Percentiles rank a stretch among this genome's conserved stretches.
These are phyloP conservation scores for Cyclotella choctawhatcheeana DNA, from an alignment of 108 stramenopile species.

Conservation along the genomic window DNA sequence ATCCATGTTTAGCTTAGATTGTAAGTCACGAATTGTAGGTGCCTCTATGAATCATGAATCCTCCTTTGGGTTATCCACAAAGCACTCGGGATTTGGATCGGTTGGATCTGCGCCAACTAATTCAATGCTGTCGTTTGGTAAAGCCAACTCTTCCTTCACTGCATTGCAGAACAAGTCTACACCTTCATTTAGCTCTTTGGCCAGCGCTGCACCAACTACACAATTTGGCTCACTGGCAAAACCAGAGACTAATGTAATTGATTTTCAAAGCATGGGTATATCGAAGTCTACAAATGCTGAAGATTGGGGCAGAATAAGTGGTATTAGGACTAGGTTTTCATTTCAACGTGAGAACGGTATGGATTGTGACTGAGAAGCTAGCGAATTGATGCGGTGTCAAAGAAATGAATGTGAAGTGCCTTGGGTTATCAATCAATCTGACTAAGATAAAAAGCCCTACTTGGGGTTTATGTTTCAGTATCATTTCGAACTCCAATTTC, in stretches of 20 bases:
- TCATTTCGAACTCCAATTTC: too few species aligned
- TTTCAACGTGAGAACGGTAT: conserved; percentile 5
- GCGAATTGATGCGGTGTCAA: too few species aligned
- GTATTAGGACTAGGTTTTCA: not conserved
- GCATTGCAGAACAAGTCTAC: not conserved
- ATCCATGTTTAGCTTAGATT: not conserved
- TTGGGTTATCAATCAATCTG: too few species aligned
- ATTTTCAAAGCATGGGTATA: not conserved
- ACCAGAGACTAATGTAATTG: not conserved
- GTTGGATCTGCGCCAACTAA: not conserved
- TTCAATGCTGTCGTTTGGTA: not conserved
- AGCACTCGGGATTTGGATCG: not conserved
- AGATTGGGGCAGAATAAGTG: not conserved
- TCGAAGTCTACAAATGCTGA: not conserved
- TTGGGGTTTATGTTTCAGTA: too few species aligned
- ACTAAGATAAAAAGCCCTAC: too few species aligned
- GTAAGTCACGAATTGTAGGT: too few species aligned
- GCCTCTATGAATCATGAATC: not conserved
- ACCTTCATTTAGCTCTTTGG: not conserved
- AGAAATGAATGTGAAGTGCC: too few species aligned
- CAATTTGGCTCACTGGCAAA: not conserved
- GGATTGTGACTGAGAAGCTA: conserved; percentile 6
- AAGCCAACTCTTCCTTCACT: not conserved
- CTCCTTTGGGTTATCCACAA: not conserved
- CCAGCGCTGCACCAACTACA: not conserved